Conservation (phyloP, 148 eudicot species). For the Vaccinium darrowii region DNA sequence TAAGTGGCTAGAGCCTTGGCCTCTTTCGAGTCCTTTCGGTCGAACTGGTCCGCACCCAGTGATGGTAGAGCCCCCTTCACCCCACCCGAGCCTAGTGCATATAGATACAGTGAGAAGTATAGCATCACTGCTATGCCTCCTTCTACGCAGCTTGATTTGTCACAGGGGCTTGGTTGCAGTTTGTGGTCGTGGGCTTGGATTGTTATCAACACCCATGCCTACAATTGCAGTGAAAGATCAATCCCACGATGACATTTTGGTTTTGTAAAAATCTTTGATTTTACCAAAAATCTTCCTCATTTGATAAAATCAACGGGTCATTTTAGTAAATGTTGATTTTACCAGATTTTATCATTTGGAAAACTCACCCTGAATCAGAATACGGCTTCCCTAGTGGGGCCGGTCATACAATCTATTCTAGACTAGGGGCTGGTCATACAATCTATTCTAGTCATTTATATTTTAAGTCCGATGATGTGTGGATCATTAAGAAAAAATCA, state of each 20-base stretch:
- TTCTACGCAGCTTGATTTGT: slow-evolving; percentile 34
- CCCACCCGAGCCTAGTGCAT: slow-evolving; percentile 49
- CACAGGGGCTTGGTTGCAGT: slow-evolving; percentile 33
- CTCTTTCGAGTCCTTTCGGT: slow-evolving; percentile 35
- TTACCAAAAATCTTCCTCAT: too few species aligned
- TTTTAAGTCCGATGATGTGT: too few species aligned
- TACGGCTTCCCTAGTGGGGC: too few species aligned
- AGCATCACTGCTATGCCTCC: slow-evolving; percentile 39
- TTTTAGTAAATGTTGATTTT: too few species aligned
- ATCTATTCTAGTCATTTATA: too few species aligned
- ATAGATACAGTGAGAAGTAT: slow-evolving; percentile 34
- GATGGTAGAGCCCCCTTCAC: slow-evolving; percentile 44
- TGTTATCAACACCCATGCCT: slow-evolving; percentile 44
- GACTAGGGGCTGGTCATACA: too few species aligned
- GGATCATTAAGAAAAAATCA: too few species aligned
- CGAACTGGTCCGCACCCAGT: slow-evolving; percentile 51
- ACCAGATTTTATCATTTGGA: too few species aligned
- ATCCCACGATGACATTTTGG: background rate
- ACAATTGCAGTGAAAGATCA: background rate
- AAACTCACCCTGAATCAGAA: too few species aligned
- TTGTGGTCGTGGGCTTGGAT: slow-evolving; percentile 39
- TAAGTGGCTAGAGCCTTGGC: slow-evolving; percentile 40
- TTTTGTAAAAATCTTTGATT: background rate
- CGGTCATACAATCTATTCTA: too few species aligned
- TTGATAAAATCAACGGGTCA: too few species aligned